Evolutionary conservation across 2,329 filamentous ascomycete species (phyloP), one percentile per base, ranked within the genome.

Genomic region (Magnaporthiopsis incrustans): DNA sequence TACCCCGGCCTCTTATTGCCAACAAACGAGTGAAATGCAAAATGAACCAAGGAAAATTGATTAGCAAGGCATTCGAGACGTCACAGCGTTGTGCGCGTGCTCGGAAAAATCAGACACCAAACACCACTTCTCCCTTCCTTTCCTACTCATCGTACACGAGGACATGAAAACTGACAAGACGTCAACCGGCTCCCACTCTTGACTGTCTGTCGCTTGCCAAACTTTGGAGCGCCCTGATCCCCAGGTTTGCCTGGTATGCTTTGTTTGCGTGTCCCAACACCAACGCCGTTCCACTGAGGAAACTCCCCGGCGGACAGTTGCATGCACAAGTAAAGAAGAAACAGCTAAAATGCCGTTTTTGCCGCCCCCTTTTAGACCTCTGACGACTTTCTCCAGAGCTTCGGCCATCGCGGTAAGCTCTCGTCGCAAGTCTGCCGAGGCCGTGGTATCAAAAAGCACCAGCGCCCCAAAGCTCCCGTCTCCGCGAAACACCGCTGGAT

Each of bases 141-240:
- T 61, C 38, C 26, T 56, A 61, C 59, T 61, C 59, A 61, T 61
- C 60, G 60, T 61, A 61, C 60, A 61, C 38, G 32, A n/a, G 35
- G 35, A 15, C 38, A 50, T 30, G 15, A 15, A 27, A 26, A 56
- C 18, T 27, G 38, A 61, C 60, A 38, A 30, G 33, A 50, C 30
- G 30, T 61, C 14, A 61, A 44, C 27, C 22, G 25, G 18, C 25
- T 50, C 60, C 60, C 26, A 25, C 60, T 61, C 35, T 44, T 30
- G 44, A 50, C 38, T 30, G 35, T 61, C 50, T 61, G 25, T 56
- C 38, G 60, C 60, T 50, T 38, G 35, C 25, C 25, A 61, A 61
- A 61, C 60, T 61, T 27, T 22, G 25, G 18, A 30, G 26, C 26
- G 60, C 26, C 14, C 25, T 61, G 50, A 25, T 30, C 33, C 60